Conservation (phyloP, 2,329 filamentous ascomycete species). For the Phialemonium atrogriseum region DNA sequence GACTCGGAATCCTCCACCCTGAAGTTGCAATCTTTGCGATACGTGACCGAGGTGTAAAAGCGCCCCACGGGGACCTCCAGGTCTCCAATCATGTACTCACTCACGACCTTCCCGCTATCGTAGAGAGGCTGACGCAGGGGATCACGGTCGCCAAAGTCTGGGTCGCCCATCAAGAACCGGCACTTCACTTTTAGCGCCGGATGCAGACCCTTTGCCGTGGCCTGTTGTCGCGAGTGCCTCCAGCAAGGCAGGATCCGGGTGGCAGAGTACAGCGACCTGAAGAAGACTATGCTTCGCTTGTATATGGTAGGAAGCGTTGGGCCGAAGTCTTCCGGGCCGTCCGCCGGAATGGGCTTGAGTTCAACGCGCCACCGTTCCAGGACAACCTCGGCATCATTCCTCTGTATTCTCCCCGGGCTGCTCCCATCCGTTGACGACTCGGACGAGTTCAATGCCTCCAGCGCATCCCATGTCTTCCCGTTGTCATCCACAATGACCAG, state of each 20-base stretch:
- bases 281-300: slow-evolving; percentile 94
- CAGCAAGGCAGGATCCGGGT: slow-evolving; percentile 77
- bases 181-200: slow-evolving; percentile 67
- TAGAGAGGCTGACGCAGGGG: slow-evolving; percentile 63
- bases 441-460: slow-evolving; percentile 67
- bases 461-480: slow-evolving; percentile 87
- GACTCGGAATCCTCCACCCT: slow-evolving; percentile 87
- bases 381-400: slow-evolving; percentile 62
- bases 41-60: slow-evolving; percentile 72
- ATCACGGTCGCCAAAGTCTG: slow-evolving; percentile 51
- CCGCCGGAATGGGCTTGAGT: slow-evolving; percentile 53
- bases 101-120: slow-evolving; percentile 57
- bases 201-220: slow-evolving; percentile 62
- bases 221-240: slow-evolving; percentile 65
- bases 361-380: slow-evolving; percentile 89
- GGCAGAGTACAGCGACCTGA: slow-evolving; percentile 78
- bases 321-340: slow-evolving; percentile 48
- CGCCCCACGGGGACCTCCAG: slow-evolving; percentile 82
- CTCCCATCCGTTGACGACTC: slow-evolving; percentile 42
- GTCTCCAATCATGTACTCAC: slow-evolving; percentile 72
- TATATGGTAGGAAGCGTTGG: slow-evolving; percentile 75
- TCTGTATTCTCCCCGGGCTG: slow-evolving; percentile 26
- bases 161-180: slow-evolving; percentile 60
- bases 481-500: slow-evolving; percentile 81
- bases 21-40: slow-evolving; percentile 85